These are phyloP conservation scores for Xylaria telfairii DNA, from an alignment of 495 filamentous ascomycete genomes.

Conservation along the genomic window DNA sequence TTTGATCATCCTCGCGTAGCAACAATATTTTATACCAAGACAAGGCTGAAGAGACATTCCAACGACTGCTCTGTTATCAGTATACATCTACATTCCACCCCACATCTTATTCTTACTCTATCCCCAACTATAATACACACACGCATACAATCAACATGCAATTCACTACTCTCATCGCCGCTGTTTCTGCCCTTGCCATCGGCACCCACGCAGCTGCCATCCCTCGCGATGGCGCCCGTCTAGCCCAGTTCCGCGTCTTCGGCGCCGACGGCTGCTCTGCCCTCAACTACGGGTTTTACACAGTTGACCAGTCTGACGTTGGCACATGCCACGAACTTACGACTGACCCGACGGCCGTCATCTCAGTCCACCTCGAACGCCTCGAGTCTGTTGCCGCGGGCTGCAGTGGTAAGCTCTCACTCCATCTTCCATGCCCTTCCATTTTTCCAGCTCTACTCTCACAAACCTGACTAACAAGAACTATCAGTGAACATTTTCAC, in stretches of 20 bases:
- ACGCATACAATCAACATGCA: slow-evolving; percentile 33
- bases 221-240: slow-evolving; percentile 32
- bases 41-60: background rate
- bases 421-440: background rate
- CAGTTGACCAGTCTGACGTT: slow-evolving; percentile 33
- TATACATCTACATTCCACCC: background rate
- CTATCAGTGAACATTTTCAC: slow-evolving; percentile 34
- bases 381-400: slow-evolving; percentile 25
- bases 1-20: background rate
- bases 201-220: slow-evolving; percentile 31
- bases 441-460: background rate
- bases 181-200: slow-evolving; percentile 28
- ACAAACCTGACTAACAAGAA: background rate
- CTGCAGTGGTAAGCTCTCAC: slow-evolving; percentile 33
- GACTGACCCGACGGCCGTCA: slow-evolving; percentile 8
- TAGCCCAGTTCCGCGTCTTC: slow-evolving; percentile 39
- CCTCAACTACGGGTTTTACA: slow-evolving; percentile 39
- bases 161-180: slow-evolving; percentile 35
- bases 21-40: no score
- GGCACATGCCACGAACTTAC: slow-evolving; percentile 31
- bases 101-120: background rate
- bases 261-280: slow-evolving; percentile 31
- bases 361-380: slow-evolving; percentile 29
- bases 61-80: background rate
- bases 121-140: background rate